Conservation (phyloP, 208 protist genomes). For the Wallacemonas collosoma region DNA sequence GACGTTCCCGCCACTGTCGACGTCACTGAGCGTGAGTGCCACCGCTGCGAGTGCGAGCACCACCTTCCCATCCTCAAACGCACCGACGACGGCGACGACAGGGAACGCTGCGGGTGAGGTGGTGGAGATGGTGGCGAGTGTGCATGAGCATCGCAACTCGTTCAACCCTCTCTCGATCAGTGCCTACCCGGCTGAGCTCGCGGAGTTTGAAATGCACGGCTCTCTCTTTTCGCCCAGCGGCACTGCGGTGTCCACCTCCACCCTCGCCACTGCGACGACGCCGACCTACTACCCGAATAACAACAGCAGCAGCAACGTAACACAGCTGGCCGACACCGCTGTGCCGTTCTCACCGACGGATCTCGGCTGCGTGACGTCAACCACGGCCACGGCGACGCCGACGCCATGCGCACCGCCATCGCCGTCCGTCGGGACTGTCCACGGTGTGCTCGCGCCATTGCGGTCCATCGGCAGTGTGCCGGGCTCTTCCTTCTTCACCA, state of each 20-base stretch:
- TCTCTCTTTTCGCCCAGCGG: slow-evolving; percentile 5
- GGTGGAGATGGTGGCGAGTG: slow-evolving; percentile 1
- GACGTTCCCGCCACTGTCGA: not conserved
- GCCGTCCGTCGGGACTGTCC: not conserved
- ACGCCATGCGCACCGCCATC: not conserved
- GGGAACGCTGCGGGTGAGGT: not conserved
- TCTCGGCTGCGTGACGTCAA: not conserved
- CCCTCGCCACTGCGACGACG: not conserved
- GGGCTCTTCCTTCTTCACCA: not conserved
- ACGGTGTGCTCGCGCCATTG: not conserved
- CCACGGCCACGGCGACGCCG: not conserved
- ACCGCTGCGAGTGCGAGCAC: not conserved
- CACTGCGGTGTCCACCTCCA: slow-evolving; percentile 6
- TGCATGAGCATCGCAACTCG: slow-evolving; percentile 2
- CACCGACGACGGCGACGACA: not conserved
- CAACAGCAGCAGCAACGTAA: too few species aligned
- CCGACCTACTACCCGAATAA: too few species aligned
- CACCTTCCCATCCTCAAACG: not conserved
- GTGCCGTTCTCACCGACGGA: not conserved
- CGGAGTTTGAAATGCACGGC: not conserved
- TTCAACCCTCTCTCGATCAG: not conserved
- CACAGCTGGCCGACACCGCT: not conserved
- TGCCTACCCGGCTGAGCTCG: not conserved
- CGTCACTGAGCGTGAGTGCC: not conserved
- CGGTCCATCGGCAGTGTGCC: not conserved